A percentile compares a stretch with the other conserved stretches of the same genome.
Conservation (phyloP, 768 basidiomycete genomes). For the Russula foetens region DNA sequence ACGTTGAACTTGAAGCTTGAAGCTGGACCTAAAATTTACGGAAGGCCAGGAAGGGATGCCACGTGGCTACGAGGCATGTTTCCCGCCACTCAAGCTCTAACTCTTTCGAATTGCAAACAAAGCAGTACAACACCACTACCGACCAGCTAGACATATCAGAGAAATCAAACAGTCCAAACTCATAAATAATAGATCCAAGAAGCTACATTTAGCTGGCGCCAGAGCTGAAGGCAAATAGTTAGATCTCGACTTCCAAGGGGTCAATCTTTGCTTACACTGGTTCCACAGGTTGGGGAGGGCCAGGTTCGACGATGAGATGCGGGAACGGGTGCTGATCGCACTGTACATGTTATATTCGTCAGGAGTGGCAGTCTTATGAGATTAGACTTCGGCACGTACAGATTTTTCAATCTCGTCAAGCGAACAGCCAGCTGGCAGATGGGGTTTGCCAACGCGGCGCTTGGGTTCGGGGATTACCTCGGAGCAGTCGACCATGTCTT, state of each 20-base stretch:
- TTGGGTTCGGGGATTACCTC: constrained; percentile 11
- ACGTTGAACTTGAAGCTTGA: no score
- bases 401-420: neutral
- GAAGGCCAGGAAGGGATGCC: no score
- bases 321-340: neutral
- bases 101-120: no score
- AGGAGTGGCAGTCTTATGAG: neutral
- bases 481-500: constrained; percentile 20
- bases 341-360: neutral
- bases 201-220: neutral
- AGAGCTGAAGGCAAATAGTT: neutral
- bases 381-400: neutral
- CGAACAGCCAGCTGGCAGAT: constrained; percentile 8
- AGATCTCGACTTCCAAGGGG: neutral
- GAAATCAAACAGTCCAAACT: neutral
- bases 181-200: neutral
- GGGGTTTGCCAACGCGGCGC: neutral
- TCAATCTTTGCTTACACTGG: constrained; percentile 2
- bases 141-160: neutral
- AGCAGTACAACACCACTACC: neutral
- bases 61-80: no score
- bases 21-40: no score
- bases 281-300: neutral
- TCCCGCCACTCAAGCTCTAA: no score
- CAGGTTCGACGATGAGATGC: constrained; percentile 1